phyloP scores from a whole-genome alignment of 2,329 filamentous ascomycete genomes.

The Dothistroma septosporum region DNA sequence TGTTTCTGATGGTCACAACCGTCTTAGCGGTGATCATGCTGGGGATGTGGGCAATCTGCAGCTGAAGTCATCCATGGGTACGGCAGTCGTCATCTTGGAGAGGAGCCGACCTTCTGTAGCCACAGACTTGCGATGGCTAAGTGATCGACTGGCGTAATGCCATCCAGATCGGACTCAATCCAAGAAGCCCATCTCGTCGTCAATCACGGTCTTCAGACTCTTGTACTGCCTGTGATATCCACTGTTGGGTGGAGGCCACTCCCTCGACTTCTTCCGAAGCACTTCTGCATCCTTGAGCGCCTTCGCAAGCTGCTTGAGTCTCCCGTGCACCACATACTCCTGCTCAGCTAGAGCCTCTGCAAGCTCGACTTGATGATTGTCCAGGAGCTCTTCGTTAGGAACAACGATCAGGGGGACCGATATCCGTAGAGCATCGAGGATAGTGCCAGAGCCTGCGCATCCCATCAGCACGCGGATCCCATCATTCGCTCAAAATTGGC shows the following conservation, averaged over 20 bases:
- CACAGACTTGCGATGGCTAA: neutral
- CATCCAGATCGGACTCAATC: constrained; percentile 36
- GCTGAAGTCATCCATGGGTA: neutral
- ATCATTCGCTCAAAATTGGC: neutral
- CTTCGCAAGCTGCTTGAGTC: constrained; percentile 52
- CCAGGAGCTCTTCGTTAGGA: constrained; percentile 73
- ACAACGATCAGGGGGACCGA: constrained; percentile 80
- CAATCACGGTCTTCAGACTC: constrained; percentile 49
- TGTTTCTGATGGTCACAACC: neutral
- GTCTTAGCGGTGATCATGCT: neutral
- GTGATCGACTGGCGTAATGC: neutral
- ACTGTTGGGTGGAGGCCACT: constrained; percentile 51
- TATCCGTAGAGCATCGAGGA: constrained; percentile 74
- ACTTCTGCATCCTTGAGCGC: constrained; percentile 49
- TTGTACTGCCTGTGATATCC: constrained; percentile 40
- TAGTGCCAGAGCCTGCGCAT: constrained; percentile 75
- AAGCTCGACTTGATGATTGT: constrained; percentile 89
- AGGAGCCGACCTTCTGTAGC: neutral
- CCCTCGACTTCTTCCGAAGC: constrained; percentile 40
- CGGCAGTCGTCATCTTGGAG: neutral
- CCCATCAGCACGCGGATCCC: neutral
- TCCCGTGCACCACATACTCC: constrained; percentile 71
- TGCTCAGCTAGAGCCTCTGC: constrained; percentile 69
- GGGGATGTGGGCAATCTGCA: neutral
- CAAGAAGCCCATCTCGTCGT: constrained; percentile 55